Evolutionary conservation across 2,329 filamentous ascomycete genomes (phyloP).

Genomic region (Fusarium xylarioides): DNA sequence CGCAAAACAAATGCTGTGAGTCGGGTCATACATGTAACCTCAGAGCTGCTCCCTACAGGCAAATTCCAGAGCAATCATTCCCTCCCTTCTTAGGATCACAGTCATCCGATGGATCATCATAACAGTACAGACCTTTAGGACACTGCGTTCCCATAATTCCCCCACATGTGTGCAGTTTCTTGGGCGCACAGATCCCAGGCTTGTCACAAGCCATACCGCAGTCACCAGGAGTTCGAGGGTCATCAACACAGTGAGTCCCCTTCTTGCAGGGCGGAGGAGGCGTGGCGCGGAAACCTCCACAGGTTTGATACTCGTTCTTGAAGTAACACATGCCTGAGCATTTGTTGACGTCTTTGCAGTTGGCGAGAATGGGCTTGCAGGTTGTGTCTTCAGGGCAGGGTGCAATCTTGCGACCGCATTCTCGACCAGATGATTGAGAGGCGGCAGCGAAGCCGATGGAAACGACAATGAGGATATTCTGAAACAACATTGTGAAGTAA

Average conservation of each 20-base stretch:
- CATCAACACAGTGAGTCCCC: conserved; percentile 44
- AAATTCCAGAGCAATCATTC: conserved; percentile 46
- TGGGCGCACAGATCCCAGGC: conserved; percentile 47
- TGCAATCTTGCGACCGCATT: conserved; percentile 45
- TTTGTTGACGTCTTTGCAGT: conserved; percentile 41
- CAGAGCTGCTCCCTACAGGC: conserved; percentile 29
- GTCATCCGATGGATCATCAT: conserved; percentile 40
- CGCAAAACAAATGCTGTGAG: not conserved
- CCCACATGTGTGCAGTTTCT: conserved; percentile 30
- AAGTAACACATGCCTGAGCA: conserved; percentile 45
- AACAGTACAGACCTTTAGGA: conserved; percentile 43
- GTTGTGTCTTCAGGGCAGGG: conserved; percentile 39
- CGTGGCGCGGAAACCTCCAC: conserved; percentile 44
- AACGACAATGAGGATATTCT: conserved; percentile 29
- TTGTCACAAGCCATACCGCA: conserved; percentile 50
- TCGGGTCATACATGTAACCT: too few species aligned
- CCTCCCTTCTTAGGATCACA: conserved; percentile 45
- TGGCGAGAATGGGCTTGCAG: conserved; percentile 37
- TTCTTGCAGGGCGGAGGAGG: conserved; percentile 40
- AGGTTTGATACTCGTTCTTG: conserved; percentile 45
- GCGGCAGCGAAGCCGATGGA: conserved; percentile 31
- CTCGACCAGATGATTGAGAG: conserved; percentile 5
- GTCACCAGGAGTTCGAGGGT: conserved; percentile 42
- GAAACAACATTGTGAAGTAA: conserved; percentile 35
- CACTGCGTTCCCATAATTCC: conserved; percentile 43